phyloP scores from a whole-genome alignment of 495 filamentous ascomycete species.

The Tuber borchii region DNA sequence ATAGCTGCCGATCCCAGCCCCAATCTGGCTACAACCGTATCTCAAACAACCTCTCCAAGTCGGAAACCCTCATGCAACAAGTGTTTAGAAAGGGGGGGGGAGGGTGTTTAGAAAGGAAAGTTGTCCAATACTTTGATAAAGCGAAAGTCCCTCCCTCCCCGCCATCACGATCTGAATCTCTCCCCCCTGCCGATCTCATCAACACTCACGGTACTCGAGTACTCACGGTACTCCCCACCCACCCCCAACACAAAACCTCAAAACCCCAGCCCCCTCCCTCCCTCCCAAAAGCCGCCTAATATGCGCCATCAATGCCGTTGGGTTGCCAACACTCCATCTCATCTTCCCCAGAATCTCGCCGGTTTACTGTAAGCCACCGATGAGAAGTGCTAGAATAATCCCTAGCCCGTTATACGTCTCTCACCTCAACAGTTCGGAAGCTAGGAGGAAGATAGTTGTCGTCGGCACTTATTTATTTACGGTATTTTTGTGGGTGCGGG shows the following conservation, averaged over 20 bases:
- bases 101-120: background rate
- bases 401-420: background rate
- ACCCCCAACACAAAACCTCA: background rate
- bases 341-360: background rate
- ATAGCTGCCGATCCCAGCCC: background rate
- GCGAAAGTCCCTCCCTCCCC: background rate
- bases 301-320: background rate
- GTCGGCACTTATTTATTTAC: constrained; percentile 2
- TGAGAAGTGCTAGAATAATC: background rate
- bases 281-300: background rate
- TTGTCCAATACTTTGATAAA: background rate
- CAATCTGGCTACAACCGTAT: background rate
- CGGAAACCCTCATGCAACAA: background rate
- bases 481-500: background rate
- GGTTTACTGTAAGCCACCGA: background rate
- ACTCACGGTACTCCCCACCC: too few species aligned
- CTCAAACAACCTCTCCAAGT: background rate
- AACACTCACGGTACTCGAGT: background rate
- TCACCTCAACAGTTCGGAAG: background rate
- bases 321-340: background rate
- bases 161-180: constrained; percentile 4
- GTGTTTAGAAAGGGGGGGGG: background rate
- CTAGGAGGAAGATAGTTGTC: background rate
- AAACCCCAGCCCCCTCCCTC: background rate
- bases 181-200: constrained; percentile 3